phyloP scores from a whole-genome alignment of 2,329 filamentous ascomycete species.

The Tolypocladium endophyticum region DNA sequence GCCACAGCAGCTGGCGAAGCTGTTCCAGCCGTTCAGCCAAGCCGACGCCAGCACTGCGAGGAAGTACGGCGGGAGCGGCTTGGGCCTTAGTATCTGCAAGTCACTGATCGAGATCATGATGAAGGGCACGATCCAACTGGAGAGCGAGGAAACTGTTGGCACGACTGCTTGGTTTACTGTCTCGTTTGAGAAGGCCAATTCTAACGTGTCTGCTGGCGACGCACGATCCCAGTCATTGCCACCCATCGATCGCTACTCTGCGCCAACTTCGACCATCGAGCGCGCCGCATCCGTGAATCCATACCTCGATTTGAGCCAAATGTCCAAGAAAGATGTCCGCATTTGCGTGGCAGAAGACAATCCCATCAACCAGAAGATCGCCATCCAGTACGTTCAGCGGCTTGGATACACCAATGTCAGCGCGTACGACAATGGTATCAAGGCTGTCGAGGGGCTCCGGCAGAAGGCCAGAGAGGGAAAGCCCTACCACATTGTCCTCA shows the following conservation, averaged over 20 bases:
- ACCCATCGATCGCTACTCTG: constrained; percentile 22
- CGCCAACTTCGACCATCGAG: constrained; percentile 21
- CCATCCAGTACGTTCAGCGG: constrained; percentile 79
- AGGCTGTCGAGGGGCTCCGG: constrained; percentile 78
- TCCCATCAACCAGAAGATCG: constrained; percentile 87
- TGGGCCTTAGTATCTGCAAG: constrained; percentile 90
- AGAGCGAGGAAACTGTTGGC: constrained; percentile 62
- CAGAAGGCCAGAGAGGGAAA: constrained; percentile 57
- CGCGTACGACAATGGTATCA: constrained; percentile 81
- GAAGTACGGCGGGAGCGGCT: constrained; percentile 84
- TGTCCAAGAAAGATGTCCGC: constrained; percentile 68
- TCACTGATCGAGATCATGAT: constrained; percentile 89
- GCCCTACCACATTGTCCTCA: constrained; percentile 83
- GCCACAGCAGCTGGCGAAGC: constrained; percentile 67
- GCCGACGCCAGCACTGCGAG: constrained; percentile 83
- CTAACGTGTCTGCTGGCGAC: constrained; percentile 47
- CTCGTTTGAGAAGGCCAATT: constrained; percentile 70
- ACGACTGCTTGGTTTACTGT: constrained; percentile 72
- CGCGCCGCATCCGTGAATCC: constrained; percentile 29
- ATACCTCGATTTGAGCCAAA: constrained; percentile 56
- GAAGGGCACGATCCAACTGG: constrained; percentile 72
- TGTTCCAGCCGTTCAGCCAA: constrained; percentile 89
- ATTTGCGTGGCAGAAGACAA: constrained; percentile 96
- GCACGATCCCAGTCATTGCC: constrained; percentile 28
- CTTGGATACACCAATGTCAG: constrained; percentile 74